A percentile compares a stretch with the other conserved stretches of the same genome.
These are phyloP conservation scores for Vigna hirtella DNA, from an alignment of 306 rosid species.

Conservation along the genomic window DNA sequence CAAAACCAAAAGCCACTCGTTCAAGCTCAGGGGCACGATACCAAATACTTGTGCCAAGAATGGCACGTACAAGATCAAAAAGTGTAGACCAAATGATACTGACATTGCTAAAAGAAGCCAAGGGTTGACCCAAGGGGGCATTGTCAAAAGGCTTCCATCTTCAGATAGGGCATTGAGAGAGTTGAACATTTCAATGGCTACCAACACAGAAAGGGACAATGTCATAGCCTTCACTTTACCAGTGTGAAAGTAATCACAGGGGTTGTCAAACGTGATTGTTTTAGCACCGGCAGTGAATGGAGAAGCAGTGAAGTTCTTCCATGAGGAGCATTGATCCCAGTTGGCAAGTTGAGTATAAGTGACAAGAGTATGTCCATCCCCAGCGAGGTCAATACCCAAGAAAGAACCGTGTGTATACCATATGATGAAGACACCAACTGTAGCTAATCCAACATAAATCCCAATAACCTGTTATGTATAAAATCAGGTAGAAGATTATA, in stretches of 20 bases:
- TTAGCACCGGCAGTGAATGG: slow-evolving; percentile 81
- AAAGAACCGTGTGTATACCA: slow-evolving; percentile 90
- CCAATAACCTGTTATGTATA: slow-evolving; percentile 74
- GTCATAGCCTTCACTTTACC: slow-evolving; percentile 94
- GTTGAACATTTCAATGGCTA: slow-evolving; percentile 96
- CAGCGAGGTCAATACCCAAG: slow-evolving; percentile 85
- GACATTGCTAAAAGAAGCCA: slow-evolving; percentile 98
- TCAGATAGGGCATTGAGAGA: slow-evolving; percentile 92
- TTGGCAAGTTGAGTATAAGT: slow-evolving; percentile 88
- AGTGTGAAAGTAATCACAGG: slow-evolving; percentile 76
- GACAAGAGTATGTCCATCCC: slow-evolving; percentile 86
- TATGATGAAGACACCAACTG: slow-evolving; percentile 86
- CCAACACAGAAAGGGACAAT: slow-evolving; percentile 89
- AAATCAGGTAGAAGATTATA: slow-evolving; percentile 32
- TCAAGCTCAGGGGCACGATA: slow-evolving; percentile 81
- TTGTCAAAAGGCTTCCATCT: slow-evolving; percentile 84
- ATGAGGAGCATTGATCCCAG: slow-evolving; percentile 84
- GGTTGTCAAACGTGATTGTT: slow-evolving; percentile 60
- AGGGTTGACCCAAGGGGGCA: slow-evolving; percentile 99
- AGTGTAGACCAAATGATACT: slow-evolving; percentile 85
- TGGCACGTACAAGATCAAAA: slow-evolving; percentile 86
- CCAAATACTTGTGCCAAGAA: slow-evolving; percentile 83
- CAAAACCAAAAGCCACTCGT: slow-evolving; percentile 67
- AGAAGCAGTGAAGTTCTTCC: slow-evolving; percentile 83
- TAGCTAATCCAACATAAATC: slow-evolving; percentile 82